Evolutionary conservation across 139 green algal species (phyloP).

Genomic region (Zygnema circumcarinatum): DNA sequence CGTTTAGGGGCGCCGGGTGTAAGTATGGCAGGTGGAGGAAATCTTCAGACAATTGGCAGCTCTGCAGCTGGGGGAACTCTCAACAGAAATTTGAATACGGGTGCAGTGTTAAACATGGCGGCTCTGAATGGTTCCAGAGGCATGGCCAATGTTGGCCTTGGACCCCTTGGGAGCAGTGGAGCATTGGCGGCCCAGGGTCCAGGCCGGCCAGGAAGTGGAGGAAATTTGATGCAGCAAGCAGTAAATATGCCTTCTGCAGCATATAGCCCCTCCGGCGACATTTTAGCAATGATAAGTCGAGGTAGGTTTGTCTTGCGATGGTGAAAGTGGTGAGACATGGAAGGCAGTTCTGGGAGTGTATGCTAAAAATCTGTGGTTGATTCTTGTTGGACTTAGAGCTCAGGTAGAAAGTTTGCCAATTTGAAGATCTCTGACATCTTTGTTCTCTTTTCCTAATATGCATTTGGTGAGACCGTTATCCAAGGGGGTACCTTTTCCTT

Average conservation of each 20-base stretch:
- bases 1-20: slow-evolving; percentile 21
- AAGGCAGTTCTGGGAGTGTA: too few species aligned
- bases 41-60: slow-evolving; percentile 2
- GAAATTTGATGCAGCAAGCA: slow-evolving; percentile 12
- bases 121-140: slow-evolving; percentile 41
- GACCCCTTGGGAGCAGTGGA: slow-evolving; percentile 33
- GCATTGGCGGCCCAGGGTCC: slow-evolving; percentile 43
- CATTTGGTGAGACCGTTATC: not conserved
- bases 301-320: slow-evolving; percentile 27
- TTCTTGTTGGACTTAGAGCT: slow-evolving; percentile 11
- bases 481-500: not conserved
- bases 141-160: slow-evolving; percentile 34
- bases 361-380: too few species aligned
- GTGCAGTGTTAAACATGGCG: slow-evolving; percentile 47
- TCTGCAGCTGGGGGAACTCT: slow-evolving; percentile 15
- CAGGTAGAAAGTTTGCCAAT: not conserved
- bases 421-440: slow-evolving; percentile 20
- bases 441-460: too few species aligned
- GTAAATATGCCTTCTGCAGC: slow-evolving; percentile 44
- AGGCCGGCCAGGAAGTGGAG: slow-evolving; percentile 36
- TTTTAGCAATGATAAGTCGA: slow-evolving; percentile 58
- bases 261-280: slow-evolving; percentile 46
- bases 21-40: slow-evolving; percentile 40
- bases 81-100: slow-evolving; percentile 35
- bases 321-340: too few species aligned